Conservation (phyloP, 768 basidiomycete species). For the Sarcomyxa edulis region DNA sequence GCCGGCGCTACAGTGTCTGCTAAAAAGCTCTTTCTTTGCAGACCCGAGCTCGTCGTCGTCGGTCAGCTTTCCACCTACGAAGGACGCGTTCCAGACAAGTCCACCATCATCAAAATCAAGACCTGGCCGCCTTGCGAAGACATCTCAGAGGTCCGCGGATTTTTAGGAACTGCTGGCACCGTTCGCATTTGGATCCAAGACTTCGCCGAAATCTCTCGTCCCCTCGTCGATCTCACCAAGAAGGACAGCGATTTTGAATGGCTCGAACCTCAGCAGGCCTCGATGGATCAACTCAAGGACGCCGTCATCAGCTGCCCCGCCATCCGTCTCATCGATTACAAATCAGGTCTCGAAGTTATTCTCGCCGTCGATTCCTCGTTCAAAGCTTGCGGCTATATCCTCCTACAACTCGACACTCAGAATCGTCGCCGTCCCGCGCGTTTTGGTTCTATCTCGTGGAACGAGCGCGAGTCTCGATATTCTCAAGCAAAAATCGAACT, state of each 20-base stretch:
- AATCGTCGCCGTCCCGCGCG: constrained; percentile 12
- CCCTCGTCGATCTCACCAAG: constrained; percentile 18
- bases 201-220: constrained; percentile 16
- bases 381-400: constrained; percentile 15
- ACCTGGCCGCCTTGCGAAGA: constrained; percentile 19
- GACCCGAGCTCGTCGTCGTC: constrained; percentile 21
- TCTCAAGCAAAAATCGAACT: constrained; percentile 28
- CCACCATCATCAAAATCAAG: constrained; percentile 10
- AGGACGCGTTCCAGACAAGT: constrained; percentile 19
- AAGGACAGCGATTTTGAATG: constrained; percentile 25
- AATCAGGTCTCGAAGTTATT: constrained; percentile 15
- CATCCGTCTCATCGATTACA: constrained; percentile 23
- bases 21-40: constrained; percentile 25
- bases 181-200: constrained; percentile 23
- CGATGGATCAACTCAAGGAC: constrained; percentile 16
- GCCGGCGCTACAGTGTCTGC: constrained; percentile 31
- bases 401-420: constrained; percentile 16
- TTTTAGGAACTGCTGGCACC: constrained; percentile 23
- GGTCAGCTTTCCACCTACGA: constrained; percentile 32
- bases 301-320: constrained; percentile 15
- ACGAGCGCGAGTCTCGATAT: constrained; percentile 12
- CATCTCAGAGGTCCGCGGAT: constrained; percentile 18
- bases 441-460: constrained; percentile 27
- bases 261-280: constrained; percentile 16
- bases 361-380: constrained; percentile 25